A percentile compares a stretch with the other conserved stretches of the same genome.
Evolutionary conservation across 371 early-diverging fungal species (phyloP).

Genomic region (Mucor sp.): DNA sequence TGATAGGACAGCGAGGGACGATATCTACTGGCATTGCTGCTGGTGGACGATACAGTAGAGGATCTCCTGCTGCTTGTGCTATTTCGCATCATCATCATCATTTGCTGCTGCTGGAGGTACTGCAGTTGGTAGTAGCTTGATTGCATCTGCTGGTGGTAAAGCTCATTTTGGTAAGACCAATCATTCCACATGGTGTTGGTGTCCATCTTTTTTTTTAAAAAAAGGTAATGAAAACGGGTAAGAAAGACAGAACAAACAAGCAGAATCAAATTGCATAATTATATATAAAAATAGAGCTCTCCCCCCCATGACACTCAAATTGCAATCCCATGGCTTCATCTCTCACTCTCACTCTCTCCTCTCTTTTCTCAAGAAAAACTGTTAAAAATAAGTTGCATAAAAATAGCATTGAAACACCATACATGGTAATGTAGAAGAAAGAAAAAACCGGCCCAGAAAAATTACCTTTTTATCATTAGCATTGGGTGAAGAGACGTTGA

Average conservation of each 20-base stretch:
- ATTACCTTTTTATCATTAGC: slow-evolving; percentile 15
- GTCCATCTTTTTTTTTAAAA: not conserved
- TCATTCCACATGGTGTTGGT: slow-evolving; percentile 14
- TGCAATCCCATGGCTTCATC: not conserved
- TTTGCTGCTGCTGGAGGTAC: slow-evolving; percentile 28
- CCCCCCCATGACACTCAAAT: not conserved
- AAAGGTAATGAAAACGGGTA: not conserved
- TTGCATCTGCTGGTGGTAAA: slow-evolving; percentile 25
- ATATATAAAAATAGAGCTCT: not conserved
- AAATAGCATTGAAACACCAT: slow-evolving; percentile 4
- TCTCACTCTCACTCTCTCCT: not conserved
- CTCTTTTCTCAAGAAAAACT: not conserved
- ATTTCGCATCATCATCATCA: slow-evolving; percentile 24
- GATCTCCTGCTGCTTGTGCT: slow-evolving; percentile 13
- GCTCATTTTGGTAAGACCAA: slow-evolving; percentile 15
- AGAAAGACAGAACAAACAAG: not conserved
- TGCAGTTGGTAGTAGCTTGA: slow-evolving; percentile 29
- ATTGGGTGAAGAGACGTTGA: slow-evolving; percentile 1
- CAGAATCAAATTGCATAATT: not conserved
- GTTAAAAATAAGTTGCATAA: slow-evolving; percentile 2
- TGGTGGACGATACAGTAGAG: slow-evolving; percentile 9
- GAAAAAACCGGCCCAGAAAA: not conserved
- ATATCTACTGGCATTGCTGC: not conserved
- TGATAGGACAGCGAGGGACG: slow-evolving; percentile 3
- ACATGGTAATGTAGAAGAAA: not conserved